phyloP scores from a whole-genome alignment of 257 asterid species.

The Capsicum chinense region DNA sequence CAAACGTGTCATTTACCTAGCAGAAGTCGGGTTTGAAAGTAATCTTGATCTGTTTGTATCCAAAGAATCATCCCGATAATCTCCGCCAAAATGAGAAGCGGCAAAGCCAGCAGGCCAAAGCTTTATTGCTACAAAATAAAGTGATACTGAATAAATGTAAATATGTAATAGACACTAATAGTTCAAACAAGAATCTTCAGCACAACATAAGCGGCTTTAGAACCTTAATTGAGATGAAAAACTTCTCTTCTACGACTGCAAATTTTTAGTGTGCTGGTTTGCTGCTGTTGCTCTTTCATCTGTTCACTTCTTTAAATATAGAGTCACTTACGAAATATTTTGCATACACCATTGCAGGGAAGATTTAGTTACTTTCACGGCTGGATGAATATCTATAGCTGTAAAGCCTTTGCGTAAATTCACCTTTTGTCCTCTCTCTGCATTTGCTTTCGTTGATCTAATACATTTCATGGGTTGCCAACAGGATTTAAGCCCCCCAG shows the following conservation, averaged over 20 bases:
- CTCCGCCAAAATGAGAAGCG: neutral
- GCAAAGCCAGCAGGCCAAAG: neutral
- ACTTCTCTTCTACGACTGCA: no score
- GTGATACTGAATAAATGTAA: neutral
- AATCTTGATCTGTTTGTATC: neutral
- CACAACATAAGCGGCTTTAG: no score
- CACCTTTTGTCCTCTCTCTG: neutral
- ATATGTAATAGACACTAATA: no score
- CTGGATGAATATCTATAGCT: neutral
- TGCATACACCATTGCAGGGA: neutral
- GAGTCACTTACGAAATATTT: no score
- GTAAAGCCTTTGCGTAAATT: neutral
- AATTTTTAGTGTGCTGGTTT: no score
- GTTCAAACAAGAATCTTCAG: neutral
- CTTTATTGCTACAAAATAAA: neutral
- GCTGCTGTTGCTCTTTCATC: no score
- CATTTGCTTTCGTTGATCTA: neutral
- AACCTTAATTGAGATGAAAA: no score
- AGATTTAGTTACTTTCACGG: neutral
- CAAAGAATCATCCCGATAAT: no score
- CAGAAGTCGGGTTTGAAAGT: neutral
- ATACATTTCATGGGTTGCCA: neutral
- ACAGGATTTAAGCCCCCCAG: constrained; percentile 66
- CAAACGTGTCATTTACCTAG: neutral
- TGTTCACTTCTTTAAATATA: no score